A percentile compares a stretch with the other conserved stretches of the same genome.
These are phyloP conservation scores for Daldinia loculata DNA, from an alignment of 495 filamentous ascomycete genomes.

Conservation along the genomic window DNA sequence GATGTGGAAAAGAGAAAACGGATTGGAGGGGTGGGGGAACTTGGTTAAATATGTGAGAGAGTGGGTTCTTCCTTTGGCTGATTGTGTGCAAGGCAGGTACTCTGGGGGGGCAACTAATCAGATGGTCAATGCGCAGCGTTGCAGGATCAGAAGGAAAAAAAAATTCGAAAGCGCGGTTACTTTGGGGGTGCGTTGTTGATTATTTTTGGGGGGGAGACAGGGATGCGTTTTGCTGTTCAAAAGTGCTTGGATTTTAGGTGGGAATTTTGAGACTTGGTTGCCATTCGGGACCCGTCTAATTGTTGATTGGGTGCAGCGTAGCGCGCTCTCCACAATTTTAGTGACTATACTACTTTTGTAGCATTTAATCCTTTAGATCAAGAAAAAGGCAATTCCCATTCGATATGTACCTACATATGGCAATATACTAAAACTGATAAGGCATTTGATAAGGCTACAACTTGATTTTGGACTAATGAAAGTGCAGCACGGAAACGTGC, in stretches of 20 bases:
- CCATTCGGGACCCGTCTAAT: slow-evolving; percentile 20
- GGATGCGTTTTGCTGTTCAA: slow-evolving; percentile 45
- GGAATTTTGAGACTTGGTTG: slow-evolving; percentile 34
- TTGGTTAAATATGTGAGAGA: slow-evolving; percentile 56
- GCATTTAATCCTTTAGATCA: slow-evolving; percentile 16
- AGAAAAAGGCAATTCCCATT: slow-evolving; percentile 9
- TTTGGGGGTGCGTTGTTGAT: slow-evolving; percentile 38
- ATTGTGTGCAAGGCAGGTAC: slow-evolving; percentile 45
- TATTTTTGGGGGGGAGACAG: slow-evolving; percentile 47
- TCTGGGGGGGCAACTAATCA: slow-evolving; percentile 14
- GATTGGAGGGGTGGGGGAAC: slow-evolving; percentile 54
- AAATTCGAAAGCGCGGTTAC: slow-evolving; percentile 25
- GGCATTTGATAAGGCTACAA: slow-evolving; percentile 10
- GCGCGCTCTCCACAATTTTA: background rate
- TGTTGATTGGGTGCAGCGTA: slow-evolving; percentile 47
- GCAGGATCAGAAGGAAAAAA: slow-evolving; percentile 18
- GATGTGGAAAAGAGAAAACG: slow-evolving; percentile 59
- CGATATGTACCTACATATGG: background rate
- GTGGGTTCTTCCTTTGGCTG: slow-evolving; percentile 51
- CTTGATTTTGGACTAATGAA: background rate
- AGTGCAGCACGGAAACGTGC: background rate
- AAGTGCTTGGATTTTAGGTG: slow-evolving; percentile 44
- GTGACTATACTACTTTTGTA: slow-evolving; percentile 29
- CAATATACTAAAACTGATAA: slow-evolving; percentile 10
- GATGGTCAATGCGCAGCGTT: slow-evolving; percentile 32